Evolutionary conservation across 306 rosid genomes (phyloP).

Genomic region (Cicer judaicum): DNA sequence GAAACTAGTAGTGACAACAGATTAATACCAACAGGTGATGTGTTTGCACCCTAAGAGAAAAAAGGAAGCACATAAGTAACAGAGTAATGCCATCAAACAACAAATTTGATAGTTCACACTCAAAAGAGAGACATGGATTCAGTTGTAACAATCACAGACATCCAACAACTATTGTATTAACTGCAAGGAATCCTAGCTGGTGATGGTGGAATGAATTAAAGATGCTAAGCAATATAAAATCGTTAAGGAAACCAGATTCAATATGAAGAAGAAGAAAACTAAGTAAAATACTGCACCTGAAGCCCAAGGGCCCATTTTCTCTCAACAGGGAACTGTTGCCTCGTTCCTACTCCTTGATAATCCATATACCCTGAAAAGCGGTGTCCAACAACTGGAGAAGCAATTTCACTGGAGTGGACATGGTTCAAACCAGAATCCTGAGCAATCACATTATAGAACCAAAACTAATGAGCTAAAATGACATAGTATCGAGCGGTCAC

Average conservation of each 20-base stretch:
- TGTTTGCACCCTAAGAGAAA: background rate
- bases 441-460: slow-evolving; percentile 36
- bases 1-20: slow-evolving; percentile 8
- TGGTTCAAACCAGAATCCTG: slow-evolving; percentile 72
- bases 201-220: slow-evolving; percentile 37
- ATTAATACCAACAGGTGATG: slow-evolving; percentile 24
- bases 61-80: slow-evolving; percentile 16
- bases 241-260: slow-evolving; percentile 1
- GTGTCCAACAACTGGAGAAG: slow-evolving; percentile 72
- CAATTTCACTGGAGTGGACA: slow-evolving; percentile 57
- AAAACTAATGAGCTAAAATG: slow-evolving; percentile 38
- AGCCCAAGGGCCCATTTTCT: slow-evolving; percentile 99
- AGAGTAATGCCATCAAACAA: slow-evolving; percentile 37
- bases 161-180: slow-evolving; percentile 35
- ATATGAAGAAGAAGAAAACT: slow-evolving; percentile 11
- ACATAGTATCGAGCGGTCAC: too few relatives aligned
- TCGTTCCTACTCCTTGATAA: slow-evolving; percentile 65
- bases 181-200: slow-evolving; percentile 1
- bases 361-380: slow-evolving; percentile 73
- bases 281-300: slow-evolving; percentile 69
- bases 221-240: slow-evolving; percentile 21
- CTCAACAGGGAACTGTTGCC: slow-evolving; percentile 77
- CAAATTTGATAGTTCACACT: background rate
- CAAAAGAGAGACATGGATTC: slow-evolving; percentile 24
- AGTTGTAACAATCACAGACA: slow-evolving; percentile 36